These are phyloP conservation scores for Coniochaeta ligniaria DNA, from an alignment of 2,329 filamentous ascomycete species.

Conservation along the genomic window DNA sequence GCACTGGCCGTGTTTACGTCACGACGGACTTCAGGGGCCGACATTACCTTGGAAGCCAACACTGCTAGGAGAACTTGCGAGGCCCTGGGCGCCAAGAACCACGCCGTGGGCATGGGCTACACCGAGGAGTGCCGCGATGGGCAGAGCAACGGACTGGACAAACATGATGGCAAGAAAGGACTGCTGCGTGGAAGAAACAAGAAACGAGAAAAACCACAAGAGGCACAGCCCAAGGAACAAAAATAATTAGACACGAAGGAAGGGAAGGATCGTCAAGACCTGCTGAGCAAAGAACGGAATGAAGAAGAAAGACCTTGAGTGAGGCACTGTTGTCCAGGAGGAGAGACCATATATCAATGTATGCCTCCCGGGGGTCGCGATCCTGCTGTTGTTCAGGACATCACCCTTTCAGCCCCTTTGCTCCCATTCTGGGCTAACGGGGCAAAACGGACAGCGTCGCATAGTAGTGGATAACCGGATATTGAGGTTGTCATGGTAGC, in stretches of 20 bases:
- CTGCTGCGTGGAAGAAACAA: neutral
- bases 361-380: too few species aligned
- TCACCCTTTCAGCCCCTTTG: too few species aligned
- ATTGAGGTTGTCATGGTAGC: neutral
- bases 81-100: conserved; percentile 38
- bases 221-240: neutral
- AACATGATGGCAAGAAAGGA: neutral
- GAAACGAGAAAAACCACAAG: neutral
- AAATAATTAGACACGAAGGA: neutral
- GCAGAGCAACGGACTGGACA: conserved; percentile 11
- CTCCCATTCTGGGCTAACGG: too few species aligned
- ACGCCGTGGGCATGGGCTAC: conserved; percentile 35
- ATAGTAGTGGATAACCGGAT: neutral
- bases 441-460: neutral
- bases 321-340: neutral
- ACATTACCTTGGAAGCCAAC: conserved; percentile 41
- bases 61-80: conserved; percentile 35
- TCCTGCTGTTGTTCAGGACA: too few species aligned
- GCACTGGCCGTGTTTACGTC: neutral
- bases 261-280: neutral
- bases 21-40: neutral
- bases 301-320: neutral
- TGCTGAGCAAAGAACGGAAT: neutral
- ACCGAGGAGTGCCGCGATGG: conserved; percentile 24
- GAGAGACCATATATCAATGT: neutral